A percentile compares a stretch with the other conserved stretches of the same genome.
These are phyloP conservation scores for Fusarium gaditjirri DNA, from an alignment of 2,329 filamentous ascomycete genomes.

Conservation along the genomic window DNA sequence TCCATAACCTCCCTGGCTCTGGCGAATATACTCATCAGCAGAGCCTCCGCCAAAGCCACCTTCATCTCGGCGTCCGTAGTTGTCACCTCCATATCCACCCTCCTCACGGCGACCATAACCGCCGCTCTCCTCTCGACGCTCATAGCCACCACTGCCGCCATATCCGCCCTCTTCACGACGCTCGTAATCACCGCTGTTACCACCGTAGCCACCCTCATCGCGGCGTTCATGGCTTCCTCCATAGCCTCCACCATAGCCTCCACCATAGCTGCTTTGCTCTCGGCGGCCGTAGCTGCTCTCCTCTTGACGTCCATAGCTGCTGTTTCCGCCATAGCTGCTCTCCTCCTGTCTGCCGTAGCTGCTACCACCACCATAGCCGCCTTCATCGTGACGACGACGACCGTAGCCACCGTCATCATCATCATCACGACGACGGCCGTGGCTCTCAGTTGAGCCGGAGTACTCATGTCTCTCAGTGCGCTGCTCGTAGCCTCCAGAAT, in stretches of 20 bases:
- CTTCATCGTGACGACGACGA: neutral
- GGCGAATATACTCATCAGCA: slow-evolving; percentile 39
- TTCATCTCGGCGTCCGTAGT: slow-evolving; percentile 45
- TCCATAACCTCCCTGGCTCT: slow-evolving; percentile 30
- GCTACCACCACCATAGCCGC: slow-evolving; percentile 20
- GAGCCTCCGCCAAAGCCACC: slow-evolving; percentile 42
- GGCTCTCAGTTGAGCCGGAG: slow-evolving; percentile 49
- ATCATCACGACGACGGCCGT: slow-evolving; percentile 38
- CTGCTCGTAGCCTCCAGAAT: slow-evolving; percentile 66
- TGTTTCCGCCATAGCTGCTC: slow-evolving; percentile 8
- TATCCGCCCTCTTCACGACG: slow-evolving; percentile 31
- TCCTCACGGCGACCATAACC: slow-evolving; percentile 33
- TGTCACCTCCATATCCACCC: slow-evolving; percentile 36
- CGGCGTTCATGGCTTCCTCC: slow-evolving; percentile 31
- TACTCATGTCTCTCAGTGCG: slow-evolving; percentile 63
- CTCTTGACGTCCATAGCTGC: slow-evolving; percentile 4
- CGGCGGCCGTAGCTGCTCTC: slow-evolving; percentile 14
- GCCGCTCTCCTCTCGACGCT: slow-evolving; percentile 33
- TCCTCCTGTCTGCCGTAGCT: slow-evolving; percentile 1
- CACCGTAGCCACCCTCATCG: slow-evolving; percentile 27
- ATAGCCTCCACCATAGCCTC: slow-evolving; percentile 11
- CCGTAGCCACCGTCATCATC: slow-evolving; percentile 7
- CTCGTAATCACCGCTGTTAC: slow-evolving; percentile 35
- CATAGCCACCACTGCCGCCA: slow-evolving; percentile 30
- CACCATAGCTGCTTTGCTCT: slow-evolving; percentile 15